phyloP scores from a whole-genome alignment of 345 rosid species.

The Noccaea caerulescens region DNA sequence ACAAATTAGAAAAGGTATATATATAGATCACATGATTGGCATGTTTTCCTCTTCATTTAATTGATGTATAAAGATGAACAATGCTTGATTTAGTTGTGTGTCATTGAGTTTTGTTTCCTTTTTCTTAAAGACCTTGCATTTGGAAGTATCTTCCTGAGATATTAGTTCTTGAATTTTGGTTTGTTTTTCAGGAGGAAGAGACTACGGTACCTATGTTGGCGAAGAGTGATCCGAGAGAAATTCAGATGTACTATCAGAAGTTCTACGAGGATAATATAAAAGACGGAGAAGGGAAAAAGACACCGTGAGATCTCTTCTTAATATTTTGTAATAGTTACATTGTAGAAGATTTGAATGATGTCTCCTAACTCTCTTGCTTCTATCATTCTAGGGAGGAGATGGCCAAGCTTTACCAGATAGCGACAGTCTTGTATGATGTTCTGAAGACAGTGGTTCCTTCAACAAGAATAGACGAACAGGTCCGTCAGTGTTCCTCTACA shows the following conservation, averaged over 20 bases:
- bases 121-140: constrained; percentile 13
- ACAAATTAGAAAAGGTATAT: constrained; percentile 76
- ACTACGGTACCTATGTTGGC: constrained; percentile 53
- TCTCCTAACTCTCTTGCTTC: constrained; percentile 27
- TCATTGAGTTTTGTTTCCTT: neutral
- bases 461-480: constrained; percentile 64
- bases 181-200: constrained; percentile 63
- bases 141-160: constrained; percentile 9
- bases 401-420: constrained; percentile 81
- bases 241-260: constrained; percentile 67
- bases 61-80: neutral
- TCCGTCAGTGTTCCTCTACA: constrained; percentile 37
- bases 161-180: constrained; percentile 20
- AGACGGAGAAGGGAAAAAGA: constrained; percentile 61
- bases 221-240: constrained; percentile 63
- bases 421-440: constrained; percentile 88
- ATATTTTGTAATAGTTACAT: neutral
- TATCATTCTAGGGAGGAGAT: constrained; percentile 83
- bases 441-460: constrained; percentile 59
- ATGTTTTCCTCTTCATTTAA: neutral
- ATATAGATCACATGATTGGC: neutral
- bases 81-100: neutral
- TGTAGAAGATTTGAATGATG: neutral
- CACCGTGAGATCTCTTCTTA: constrained; percentile 65
- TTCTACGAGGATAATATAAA: constrained; percentile 63